Evolutionary conservation across 306 rosid genomes (phyloP), one percentile per base, ranked within the genome.

Genomic region (Medicago truncatula): DNA sequence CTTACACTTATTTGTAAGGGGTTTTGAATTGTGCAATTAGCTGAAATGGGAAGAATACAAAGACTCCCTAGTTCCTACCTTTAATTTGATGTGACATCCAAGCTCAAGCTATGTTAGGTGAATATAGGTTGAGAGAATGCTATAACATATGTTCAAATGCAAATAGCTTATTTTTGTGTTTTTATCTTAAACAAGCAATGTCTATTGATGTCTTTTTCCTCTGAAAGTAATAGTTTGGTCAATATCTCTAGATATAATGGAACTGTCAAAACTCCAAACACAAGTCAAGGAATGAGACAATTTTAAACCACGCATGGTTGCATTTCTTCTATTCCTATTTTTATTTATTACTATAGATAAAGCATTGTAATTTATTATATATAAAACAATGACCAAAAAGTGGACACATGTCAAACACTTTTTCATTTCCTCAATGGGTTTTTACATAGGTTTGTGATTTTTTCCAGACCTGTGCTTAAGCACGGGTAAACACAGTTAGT

Each of bases 51-150:
- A 65, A 61, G 79, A 76, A 54, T 77, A 56, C 38, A 47, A 60
- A 39, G 58, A 44, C n/a, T 62, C 69, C 23, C 28, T 23, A 23
- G 28, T 23, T 23, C 2, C 78, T 54, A 21, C 50, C 4, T 52
- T 52, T 36, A 54, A 75, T 67, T 52, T 74, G 57, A 79, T 67
- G 60, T 44, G 61, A 31, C 54, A 49, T 76, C 65, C 28, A 23
- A 23, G 28, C 28, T 23, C 74, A 60, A 43, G 46, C 57, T 43
- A 57, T 21, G 72, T 61, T 83, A 64, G 59, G 69, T 60, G 60
- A 76, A 40, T 54, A 69, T 78, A 16, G 62, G 16, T 64, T 83
- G 52, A 62, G 68, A 64, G 23, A 76, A 63, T 54, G 59, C 50
- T 25, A 78, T 70, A 61, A 53, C 46, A 16, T 17, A 69, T 47